Evolutionary conservation across 2,329 filamentous ascomycete genomes (phyloP), one percentile per base, ranked within the genome.

Genomic region (Scedosporium boydii): DNA sequence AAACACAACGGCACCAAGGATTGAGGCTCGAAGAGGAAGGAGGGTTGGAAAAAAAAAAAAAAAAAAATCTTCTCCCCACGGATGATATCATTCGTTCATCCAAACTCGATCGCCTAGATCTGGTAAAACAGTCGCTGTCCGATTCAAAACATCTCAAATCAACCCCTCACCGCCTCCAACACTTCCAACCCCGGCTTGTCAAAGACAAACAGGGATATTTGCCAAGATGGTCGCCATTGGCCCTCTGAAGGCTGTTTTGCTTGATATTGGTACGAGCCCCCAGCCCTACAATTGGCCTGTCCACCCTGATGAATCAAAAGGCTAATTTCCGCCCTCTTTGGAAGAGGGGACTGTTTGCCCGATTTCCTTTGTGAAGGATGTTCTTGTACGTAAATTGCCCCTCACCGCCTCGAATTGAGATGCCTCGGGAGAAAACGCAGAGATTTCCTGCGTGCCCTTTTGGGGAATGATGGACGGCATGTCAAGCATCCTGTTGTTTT

Each of bases 361-460:
- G 68, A 91, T 93, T 72, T 90, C 87, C 68, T 93, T 93, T 75
- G 90, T 93, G 75, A 90, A 90, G 77, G 87, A 92, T 73, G 85
- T 90, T 67, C 78, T 93, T 77, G 90, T 93, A 85, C 83, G 88
- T 77, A 65, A 18, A 57, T 48, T 59, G 21, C 29, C 58, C 16
- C 58, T 59, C 58, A 34, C 41, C 58, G 21, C 38, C 41, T 57
- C 26, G 23, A 51, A 51, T 18, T 23, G 16, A 14, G 9, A 23
- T 56, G 51, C 23, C 51, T 56, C 51, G 51, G 26, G 23, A 29
- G 51, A 16, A 51, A 10, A 3, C 10, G 34, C 34, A 38, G 34
- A 38, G 34, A 38, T 38, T 38, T 38, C 34, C 34, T 38, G 34
- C 29, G 34, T 38, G 10, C 34, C 34, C 10, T 12, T 38, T 38